Conservation (phyloP, 352 stramenopile genomes). For the Discostella stelligera region DNA sequence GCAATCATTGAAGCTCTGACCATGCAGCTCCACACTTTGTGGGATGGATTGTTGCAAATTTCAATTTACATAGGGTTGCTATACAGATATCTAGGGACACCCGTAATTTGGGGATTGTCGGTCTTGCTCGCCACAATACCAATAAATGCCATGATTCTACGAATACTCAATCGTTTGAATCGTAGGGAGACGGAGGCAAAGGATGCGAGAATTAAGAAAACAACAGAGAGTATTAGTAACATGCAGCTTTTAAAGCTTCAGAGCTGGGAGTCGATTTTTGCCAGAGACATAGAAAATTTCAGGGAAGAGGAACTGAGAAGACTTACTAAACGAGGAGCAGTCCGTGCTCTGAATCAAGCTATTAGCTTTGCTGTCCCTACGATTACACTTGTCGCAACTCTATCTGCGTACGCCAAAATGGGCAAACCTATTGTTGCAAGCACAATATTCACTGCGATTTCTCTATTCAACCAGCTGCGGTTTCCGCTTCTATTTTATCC, state of each 20-base stretch:
- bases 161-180: constrained; percentile 64
- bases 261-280: constrained; percentile 71
- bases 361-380: constrained; percentile 71
- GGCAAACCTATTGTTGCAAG: constrained; percentile 65
- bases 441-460: constrained; percentile 80
- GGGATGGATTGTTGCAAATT: constrained; percentile 73
- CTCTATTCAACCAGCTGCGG: constrained; percentile 79
- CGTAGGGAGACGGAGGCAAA: constrained; percentile 62
- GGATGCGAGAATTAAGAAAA: constrained; percentile 71
- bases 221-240: constrained; percentile 70
- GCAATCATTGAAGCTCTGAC: constrained; percentile 63
- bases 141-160: constrained; percentile 62
- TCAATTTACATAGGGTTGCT: constrained; percentile 49
- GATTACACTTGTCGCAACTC: constrained; percentile 70
- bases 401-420: constrained; percentile 62
- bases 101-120: constrained; percentile 46
- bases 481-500: constrained; percentile 83
- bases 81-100: constrained; percentile 34
- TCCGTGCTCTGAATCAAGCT: constrained; percentile 69
- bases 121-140: constrained; percentile 72
- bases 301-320: constrained; percentile 60
- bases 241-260: constrained; percentile 79
- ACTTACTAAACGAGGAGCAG: constrained; percentile 49
- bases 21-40: constrained; percentile 76
- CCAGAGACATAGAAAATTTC: constrained; percentile 55